Evolutionary conservation across 2,329 filamentous ascomycete genomes (phyloP), one percentile per base, ranked within the genome.

Genomic region (Neospermospora avenae): DNA sequence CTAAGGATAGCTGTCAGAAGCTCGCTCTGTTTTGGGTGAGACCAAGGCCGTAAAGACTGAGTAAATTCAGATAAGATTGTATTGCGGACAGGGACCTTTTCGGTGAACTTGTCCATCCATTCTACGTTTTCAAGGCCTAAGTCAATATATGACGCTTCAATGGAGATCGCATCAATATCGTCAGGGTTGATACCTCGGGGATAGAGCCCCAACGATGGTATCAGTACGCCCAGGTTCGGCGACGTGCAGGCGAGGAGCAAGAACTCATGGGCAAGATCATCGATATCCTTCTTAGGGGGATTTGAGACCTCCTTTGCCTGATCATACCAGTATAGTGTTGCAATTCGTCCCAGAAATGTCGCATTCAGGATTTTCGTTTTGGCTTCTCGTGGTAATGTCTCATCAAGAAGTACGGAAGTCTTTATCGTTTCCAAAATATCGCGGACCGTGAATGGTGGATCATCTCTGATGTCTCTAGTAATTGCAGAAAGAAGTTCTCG

Each of bases 131-230:
- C 89, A 8, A 93, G 77, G 0, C 86, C 87, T 46, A 89, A 75
- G 58, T 88, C 84, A 56, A 86, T 82, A 42, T 76, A 76, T 22
- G 76, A 71, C 45, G 83, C 76, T 45, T 78, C 75, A 3, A 73
- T 76, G 34, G 75, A 77, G 34, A 78, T 71, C 37, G 78, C 75
- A 10, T 76, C 74, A 34, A 78, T 74, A 20, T 80, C 77, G 56
- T 88, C 84, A 2, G 85, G 80, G 61, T 89, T 85, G 49, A 81
- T 77, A 13, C 84, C 83, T 42, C 87, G 84, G 6, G 92, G 90
- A 73, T 98, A 98, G 74, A 91, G 90, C n/a, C 92, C 93, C 37
- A 84, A 85, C 60, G 90, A 87, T 3, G 86, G 83, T 56, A 92
- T 83, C 55, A 96, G 77, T 2, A 96, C 82, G 14, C 93, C 95